These are phyloP conservation scores for Pyropia haitanensis DNA, from an alignment of 23 red algal species.

Conservation along the genomic window DNA sequence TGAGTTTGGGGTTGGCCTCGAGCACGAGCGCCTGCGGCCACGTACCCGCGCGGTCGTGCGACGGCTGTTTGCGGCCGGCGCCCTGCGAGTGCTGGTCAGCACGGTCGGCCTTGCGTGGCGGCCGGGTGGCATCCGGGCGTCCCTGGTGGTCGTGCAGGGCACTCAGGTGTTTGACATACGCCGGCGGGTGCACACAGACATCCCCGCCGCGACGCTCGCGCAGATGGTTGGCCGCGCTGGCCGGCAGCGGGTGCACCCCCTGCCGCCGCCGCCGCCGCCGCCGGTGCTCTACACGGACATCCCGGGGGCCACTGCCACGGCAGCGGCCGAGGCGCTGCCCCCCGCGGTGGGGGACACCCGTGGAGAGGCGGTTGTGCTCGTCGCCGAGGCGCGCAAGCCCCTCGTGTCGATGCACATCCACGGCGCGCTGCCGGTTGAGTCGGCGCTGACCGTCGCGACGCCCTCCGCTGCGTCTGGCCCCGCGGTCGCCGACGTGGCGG, in stretches of 20 bases:
- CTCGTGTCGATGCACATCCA: constrained; percentile 57
- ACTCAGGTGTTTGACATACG: constrained; percentile 12
- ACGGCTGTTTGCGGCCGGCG: constrained; percentile 29
- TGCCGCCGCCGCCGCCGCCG: too few species aligned
- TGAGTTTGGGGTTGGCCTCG: constrained; percentile 55
- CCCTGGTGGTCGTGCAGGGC: constrained; percentile 31
- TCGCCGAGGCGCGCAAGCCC: constrained; percentile 36
- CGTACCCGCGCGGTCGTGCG: constrained; percentile 24
- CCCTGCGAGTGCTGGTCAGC: constrained; percentile 28
- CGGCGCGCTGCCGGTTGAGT: constrained; percentile 55
- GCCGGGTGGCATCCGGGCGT: constrained; percentile 7
- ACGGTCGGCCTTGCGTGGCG: constrained; percentile 14
- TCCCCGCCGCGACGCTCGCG: constrained; percentile 32
- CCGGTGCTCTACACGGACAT: too few species aligned
- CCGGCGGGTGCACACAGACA: constrained; percentile 17
- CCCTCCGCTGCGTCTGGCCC: too few species aligned
- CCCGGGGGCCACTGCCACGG: too few species aligned
- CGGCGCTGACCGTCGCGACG: constrained; percentile 9
- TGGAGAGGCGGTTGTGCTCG: constrained; percentile 22
- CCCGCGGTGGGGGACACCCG: constrained; percentile 6
- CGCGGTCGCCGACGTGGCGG: constrained; percentile 1
- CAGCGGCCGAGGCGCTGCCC: too few species aligned
- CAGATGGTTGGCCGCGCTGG: constrained; percentile 55
- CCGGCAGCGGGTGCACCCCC: constrained; percentile 2
- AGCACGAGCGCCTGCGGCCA: constrained; percentile 28